Evolutionary conservation across 2,329 filamentous ascomycete genomes (phyloP).

Genomic region (Pseudogymnoascus sp.): DNA sequence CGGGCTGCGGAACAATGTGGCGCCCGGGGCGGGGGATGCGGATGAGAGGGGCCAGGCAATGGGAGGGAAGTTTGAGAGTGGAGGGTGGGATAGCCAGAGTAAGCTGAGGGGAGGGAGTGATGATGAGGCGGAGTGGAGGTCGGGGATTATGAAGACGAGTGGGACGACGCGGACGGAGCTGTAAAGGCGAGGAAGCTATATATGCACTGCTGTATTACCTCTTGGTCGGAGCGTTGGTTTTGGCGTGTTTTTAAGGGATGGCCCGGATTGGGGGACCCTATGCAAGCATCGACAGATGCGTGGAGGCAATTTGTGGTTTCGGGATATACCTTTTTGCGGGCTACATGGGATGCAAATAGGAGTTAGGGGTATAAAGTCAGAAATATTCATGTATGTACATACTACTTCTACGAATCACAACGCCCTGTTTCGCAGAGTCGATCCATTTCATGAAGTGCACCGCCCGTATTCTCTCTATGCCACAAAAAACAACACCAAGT

Average conservation of each 20-base stretch:
- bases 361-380: not conserved
- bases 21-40: slow-evolving; percentile 5
- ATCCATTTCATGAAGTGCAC: not conserved
- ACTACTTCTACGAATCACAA: not conserved
- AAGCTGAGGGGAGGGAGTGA: slow-evolving; percentile 10
- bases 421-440: not conserved
- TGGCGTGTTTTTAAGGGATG: not conserved
- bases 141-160: slow-evolving; percentile 15
- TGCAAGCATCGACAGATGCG: not conserved
- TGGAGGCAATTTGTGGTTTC: not conserved
- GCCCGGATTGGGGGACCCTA: not conserved
- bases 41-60: slow-evolving; percentile 14
- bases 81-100: slow-evolving; percentile 16
- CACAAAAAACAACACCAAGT: not conserved
- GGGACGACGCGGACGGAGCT: slow-evolving; percentile 14
- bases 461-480: not conserved
- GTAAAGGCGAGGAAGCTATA: slow-evolving; percentile 17
- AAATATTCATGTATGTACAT: not conserved
- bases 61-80: slow-evolving; percentile 14
- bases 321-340: slow-evolving; percentile 1
- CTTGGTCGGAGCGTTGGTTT: not conserved
- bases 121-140: slow-evolving; percentile 15
- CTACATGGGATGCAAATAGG: not conserved
- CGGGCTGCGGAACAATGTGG: not conserved
- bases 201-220: not conserved